Evolutionary conservation across 495 filamentous ascomycete species (phyloP), one percentile per base, ranked within the genome.

Genomic region (Xylaria longipes): DNA sequence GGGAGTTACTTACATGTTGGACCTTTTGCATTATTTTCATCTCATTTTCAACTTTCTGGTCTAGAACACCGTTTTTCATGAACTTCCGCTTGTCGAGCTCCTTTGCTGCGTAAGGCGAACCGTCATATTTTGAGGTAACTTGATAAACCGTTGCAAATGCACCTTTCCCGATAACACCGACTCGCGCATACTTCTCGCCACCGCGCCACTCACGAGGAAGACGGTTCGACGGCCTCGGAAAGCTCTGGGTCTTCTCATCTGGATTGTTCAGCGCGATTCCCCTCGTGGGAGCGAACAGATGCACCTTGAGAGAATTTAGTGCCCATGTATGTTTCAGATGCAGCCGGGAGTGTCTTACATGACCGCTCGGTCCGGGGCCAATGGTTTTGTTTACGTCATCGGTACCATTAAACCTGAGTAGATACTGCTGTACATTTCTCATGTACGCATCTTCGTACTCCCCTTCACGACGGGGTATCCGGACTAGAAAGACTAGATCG

Each of bases 111-210:
- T 90, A 95, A 0, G 93, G 89, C 20, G 89, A 81, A 15, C 96
- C 96, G 73, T 94, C 90, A 69, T 89, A 89, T 78, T 91, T 94
- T 39, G 89, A 89, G 1, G 95, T 92, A 20, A 97, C 84, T 79
- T 93, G 92, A 78, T 97, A 93, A 0, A 99, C 96, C 0, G 89
- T 93, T 45, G 96, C 97, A 82, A 98, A 98, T 5, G 97, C 94
- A 9, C 96, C 96, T 76, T 94, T 94, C 27, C 97, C 96, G 66
- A 99, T 91, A 46, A 89, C 85, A 33, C 89, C 89, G 11, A 92
- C 87, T 3, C 93, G 88, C 75, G 96, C 97, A 80, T 98, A 99
- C 70, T 88, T 91, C 3, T 88, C 81, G 2, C 92, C 92, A 17
- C 95, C 96, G 67, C 89, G 87, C 96, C 95, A 98, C 65, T 92